Base-by-base conservation (phyloP, 2,329 filamentous ascomycete genomes). In the Drechslerella coelobrocha region DNA sequence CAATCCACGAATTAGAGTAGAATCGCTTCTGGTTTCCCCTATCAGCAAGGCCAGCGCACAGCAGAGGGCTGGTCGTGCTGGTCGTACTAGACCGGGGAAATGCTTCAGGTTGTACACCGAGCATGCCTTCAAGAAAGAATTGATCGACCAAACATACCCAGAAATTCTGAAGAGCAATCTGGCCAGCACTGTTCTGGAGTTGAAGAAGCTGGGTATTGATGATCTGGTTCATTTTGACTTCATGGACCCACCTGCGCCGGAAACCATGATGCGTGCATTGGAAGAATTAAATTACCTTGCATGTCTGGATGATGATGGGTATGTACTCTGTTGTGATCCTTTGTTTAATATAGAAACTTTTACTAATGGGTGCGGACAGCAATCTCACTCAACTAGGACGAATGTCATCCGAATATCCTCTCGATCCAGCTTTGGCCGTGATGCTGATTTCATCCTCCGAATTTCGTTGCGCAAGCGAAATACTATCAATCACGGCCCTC, bases 391-490 rank as follows among this genome's bases (percentile, higher is more conserved):
- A 85, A 2, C 84, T 99, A 2, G 94, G 94, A 60, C 86, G 88
- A 69, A 83, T 97, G 65, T 93, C 94, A 0, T 97, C 94, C 2
- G 92, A 96, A 74, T 99, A 97, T 77, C 94, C 94, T 34, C 85
- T 99, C 21, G 95, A 99, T 78, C 94, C 94, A 1, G 87, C 92
- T 0, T 83, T 99, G 31, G 94, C 94, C 0, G 95, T 99, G 73
- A 97, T 99, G 94, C 85, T 99, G 65, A 97, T 99, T 79, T 92
- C 89, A 9, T 96, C 92, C 6, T 93, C 94, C 9, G 94, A 99
- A 78, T 99, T 99, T 80, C 96, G 94, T 82, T 99, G 94, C 83
- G 96, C 92, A 48, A 97, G 97, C 80, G 94, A 99, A 82, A 94
- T 99, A 41, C 84, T 99, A 12, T 97, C 94, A 43, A 89, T 99